Percentiles rank a stretch among this genome's conserved stretches.
These are phyloP conservation scores for Leishmania guyanensis DNA, from an alignment of 208 protist species.

Conservation along the genomic window DNA sequence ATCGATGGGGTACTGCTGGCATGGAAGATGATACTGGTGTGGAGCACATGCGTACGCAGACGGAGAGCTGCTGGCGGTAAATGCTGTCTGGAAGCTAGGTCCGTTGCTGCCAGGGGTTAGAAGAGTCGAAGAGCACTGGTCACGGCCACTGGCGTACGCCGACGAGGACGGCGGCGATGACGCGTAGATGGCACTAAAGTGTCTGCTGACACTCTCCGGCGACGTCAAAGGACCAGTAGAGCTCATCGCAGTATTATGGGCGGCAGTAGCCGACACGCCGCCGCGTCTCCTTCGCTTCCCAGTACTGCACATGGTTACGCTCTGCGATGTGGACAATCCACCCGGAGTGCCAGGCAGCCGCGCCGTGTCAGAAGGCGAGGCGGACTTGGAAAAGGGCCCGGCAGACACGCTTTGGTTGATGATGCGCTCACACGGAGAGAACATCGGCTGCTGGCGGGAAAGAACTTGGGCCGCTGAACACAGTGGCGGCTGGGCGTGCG, in stretches of 20 bases:
- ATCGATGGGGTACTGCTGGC: conserved; percentile 2
- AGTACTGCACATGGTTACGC: conserved; percentile 1
- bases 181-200: conserved; percentile 3
- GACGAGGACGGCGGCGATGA: not conserved
- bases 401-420: not conserved
- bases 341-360: conserved; percentile 27
- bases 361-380: conserved; percentile 10
- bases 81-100: not conserved
- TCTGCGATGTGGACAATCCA: conserved; percentile 22
- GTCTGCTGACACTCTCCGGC: not conserved
- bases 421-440: not conserved
- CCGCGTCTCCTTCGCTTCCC: not conserved
- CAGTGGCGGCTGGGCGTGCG: not conserved
- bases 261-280: not conserved
- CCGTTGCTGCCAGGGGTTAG: not conserved
- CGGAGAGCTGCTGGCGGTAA: not conserved
- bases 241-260: not conserved
- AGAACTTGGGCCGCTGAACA: not conserved
- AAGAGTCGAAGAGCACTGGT: not conserved
- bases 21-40: conserved; percentile 17
- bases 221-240: not conserved
- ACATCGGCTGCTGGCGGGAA: not conserved
- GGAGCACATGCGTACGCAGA: conserved; percentile 5
- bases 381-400: not conserved
- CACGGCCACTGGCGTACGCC: not conserved